Conservation (phyloP, 345 rosid species). For the Citrus australasica region DNA sequence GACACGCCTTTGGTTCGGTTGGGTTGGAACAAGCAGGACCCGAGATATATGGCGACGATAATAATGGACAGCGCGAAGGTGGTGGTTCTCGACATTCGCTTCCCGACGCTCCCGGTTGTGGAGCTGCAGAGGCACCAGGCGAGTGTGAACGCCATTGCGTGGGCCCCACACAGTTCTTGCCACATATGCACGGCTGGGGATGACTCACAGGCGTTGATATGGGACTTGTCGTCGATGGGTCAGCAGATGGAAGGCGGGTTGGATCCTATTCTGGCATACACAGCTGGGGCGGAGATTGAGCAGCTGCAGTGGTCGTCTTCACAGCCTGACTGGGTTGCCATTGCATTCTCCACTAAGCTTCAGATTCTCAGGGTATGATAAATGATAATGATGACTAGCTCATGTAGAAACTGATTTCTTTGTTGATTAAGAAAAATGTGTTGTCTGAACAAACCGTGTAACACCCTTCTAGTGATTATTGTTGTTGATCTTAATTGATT, state of each 20-base stretch:
- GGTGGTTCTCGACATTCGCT: constrained; percentile 89
- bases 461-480: neutral
- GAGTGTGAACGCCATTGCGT: constrained; percentile 86
- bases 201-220: constrained; percentile 92
- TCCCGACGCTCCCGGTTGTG: constrained; percentile 85
- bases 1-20: constrained; percentile 85
- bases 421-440: neutral
- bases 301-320: constrained; percentile 97
- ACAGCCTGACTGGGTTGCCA: constrained; percentile 99
- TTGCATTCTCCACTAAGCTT: constrained; percentile 88
- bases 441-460: neutral
- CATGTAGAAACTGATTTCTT: neutral
- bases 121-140: constrained; percentile 93
- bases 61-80: constrained; percentile 95
- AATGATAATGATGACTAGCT: neutral
- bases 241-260: constrained; percentile 95
- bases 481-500: neutral
- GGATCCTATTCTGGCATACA: constrained; percentile 92
- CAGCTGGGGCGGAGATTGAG: constrained; percentile 95
- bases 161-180: constrained; percentile 99
- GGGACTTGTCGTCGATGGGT: constrained; percentile 95
- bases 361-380: constrained; percentile 93
- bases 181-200: constrained; percentile 98
- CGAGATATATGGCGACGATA: constrained; percentile 94
- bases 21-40: constrained; percentile 99